Evolutionary conservation across 805 yeast species (phyloP), one percentile per base, ranked within the genome.

Genomic region (Metschnikowia vanudenii): DNA sequence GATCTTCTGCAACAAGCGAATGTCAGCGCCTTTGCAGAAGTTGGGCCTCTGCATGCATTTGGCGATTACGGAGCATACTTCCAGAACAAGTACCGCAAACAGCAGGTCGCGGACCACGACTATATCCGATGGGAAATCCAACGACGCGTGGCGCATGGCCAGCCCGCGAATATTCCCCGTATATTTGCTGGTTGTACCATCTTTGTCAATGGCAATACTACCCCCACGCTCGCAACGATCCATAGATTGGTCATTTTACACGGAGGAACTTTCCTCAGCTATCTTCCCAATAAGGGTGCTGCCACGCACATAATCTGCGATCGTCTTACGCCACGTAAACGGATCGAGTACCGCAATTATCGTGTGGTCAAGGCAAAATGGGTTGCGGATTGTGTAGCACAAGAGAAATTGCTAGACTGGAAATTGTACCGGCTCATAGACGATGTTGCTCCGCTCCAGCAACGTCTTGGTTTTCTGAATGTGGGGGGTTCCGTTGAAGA

Each of bases 231-330:
- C 13, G 67, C 78, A 35, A 84, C 80, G 49, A 67, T 94, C 26
- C 92, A 87, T 57, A 76, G 82, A 45, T 56, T 88, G 54, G 82
- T 92, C 2, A 79, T 87, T 2, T 54, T 80, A 9, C 78, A 91
- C 63, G 97, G 98, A 0, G 99, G 99, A 0, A 74, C 68, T 42
- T 88, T 86, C 51, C 59, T 84, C 18, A 85, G 84, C 51, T 82
- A 80, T 64, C 63, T 92, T 35, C 73, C 80, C 4, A 81, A 84
- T 4, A 91, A 91, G 60, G 76, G 85, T 3, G 72, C 75, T 10
- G 94, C 84, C 0, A 87, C 97, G 0, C 98, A 94, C 65, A 84
- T 92, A 3, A 70, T 94, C 3, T 95, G 97, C 7, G 81, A 84
- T 45, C 73, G 80, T 24, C 62, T 92, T 51, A 89, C 98, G 0